Percentiles rank a stretch among this genome's conserved stretches.
These are phyloP conservation scores for Nannizzia gypsea DNA, from an alignment of 2,329 filamentous ascomycete species.

Conservation along the genomic window DNA sequence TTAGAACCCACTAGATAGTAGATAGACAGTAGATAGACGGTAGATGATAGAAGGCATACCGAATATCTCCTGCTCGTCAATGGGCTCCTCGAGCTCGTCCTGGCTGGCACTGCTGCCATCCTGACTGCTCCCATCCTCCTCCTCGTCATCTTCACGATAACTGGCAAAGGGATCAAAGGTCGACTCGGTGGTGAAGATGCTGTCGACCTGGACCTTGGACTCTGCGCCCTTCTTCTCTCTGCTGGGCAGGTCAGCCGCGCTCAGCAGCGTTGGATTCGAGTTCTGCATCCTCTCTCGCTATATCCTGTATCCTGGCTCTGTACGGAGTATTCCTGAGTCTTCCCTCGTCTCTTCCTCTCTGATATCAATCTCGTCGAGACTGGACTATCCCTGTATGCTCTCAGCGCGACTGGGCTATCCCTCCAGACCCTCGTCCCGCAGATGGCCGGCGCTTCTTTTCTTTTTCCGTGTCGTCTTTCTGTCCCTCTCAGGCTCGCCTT, in stretches of 20 bases:
- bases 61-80: constrained; percentile 95
- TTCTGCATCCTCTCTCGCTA: constrained; percentile 37
- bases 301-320: too few species aligned
- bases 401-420: neutral
- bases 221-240: constrained; percentile 35
- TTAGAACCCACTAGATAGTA: neutral
- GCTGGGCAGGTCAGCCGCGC: constrained; percentile 75
- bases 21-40: neutral
- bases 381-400: neutral
- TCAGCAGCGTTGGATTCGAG: constrained; percentile 88
- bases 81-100: constrained; percentile 60
- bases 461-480: neutral
- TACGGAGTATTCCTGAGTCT: too few species aligned
- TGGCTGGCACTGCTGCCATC: constrained; percentile 30
- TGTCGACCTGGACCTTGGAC: constrained; percentile 21
- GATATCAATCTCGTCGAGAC: neutral
- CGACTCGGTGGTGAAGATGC: constrained; percentile 34
- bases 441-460: neutral
- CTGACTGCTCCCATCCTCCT: constrained; percentile 35
- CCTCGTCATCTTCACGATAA: constrained; percentile 15
- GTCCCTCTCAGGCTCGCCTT: neutral
- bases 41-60: constrained; percentile 44
- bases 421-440: constrained; percentile 1
- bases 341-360: neutral
- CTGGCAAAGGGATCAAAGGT: constrained; percentile 20